Conservation (phyloP, 371 early-diverging fungal genomes). For the Syncephalastrum monosporum region DNA sequence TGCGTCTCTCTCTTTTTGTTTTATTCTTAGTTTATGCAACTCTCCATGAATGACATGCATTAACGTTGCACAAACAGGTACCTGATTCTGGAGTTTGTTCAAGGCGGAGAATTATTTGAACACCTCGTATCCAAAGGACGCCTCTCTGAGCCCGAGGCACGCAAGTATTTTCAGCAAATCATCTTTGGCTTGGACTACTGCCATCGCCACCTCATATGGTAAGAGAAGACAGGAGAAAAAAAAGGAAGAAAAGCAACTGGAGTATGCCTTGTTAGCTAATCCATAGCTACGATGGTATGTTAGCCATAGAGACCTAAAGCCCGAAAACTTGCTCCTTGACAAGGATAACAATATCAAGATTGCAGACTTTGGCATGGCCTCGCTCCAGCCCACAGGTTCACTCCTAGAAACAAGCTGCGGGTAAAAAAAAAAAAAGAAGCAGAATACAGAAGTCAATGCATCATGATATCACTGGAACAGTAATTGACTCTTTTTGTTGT, state of each 20-base stretch:
- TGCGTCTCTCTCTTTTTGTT: too few species aligned
- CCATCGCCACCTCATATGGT: constrained; percentile 91
- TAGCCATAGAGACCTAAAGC: constrained; percentile 97
- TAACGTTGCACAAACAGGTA: constrained; percentile 51
- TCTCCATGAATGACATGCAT: not conserved
- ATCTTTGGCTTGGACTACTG: constrained; percentile 92
- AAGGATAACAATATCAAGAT: constrained; percentile 71
- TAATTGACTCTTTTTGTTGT: constrained; percentile 25
- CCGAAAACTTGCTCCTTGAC: constrained; percentile 93
- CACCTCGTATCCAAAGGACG: constrained; percentile 87
- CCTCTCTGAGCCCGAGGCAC: constrained; percentile 86
- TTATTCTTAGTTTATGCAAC: not conserved
- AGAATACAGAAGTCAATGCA: too few species aligned
- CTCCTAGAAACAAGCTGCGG: constrained; percentile 84
- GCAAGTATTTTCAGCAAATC: constrained; percentile 94
- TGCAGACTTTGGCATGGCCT: constrained; percentile 89
- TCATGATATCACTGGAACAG: not conserved
- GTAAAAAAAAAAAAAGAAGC: constrained; percentile 19
- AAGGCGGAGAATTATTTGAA: constrained; percentile 97
- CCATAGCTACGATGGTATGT: not conserved
- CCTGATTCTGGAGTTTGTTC: constrained; percentile 94
- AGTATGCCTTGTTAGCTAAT: too few species aligned
- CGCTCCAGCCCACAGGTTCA: constrained; percentile 66
- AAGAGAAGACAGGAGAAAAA: constrained; percentile 7
- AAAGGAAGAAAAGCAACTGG: not conserved